Evolutionary conservation across 768 basidiomycete genomes (phyloP).

Genomic region (Asterophora lycoperdoides): DNA sequence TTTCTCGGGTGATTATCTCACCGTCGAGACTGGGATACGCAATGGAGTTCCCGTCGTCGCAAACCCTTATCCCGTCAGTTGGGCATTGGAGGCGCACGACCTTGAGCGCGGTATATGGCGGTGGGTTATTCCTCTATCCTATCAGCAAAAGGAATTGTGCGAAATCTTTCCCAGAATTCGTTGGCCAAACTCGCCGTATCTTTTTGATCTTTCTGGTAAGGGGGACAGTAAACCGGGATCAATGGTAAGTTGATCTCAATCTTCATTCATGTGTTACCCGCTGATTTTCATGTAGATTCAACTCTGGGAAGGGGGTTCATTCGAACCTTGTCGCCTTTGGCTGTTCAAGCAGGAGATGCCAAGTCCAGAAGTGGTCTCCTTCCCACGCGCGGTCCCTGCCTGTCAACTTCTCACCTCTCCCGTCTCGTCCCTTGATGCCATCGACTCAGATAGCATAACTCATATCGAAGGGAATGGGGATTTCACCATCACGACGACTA

Average conservation of each 20-base stretch:
- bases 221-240: constrained; percentile 5
- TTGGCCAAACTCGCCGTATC: constrained; percentile 22
- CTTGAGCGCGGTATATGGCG: constrained; percentile 19
- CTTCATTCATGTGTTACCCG: neutral
- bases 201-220: constrained; percentile 16
- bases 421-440: constrained; percentile 8
- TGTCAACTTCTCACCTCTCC: neutral
- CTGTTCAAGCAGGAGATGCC: constrained; percentile 13
- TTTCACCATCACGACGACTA: constrained; percentile 28
- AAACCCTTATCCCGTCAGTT: constrained; percentile 28
- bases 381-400: neutral
- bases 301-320: constrained; percentile 16
- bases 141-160: neutral
- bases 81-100: constrained; percentile 23
- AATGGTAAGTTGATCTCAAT: neutral
- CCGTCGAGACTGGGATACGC: constrained; percentile 20
- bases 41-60: constrained; percentile 19
- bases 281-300: constrained; percentile 13
- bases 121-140: constrained; percentile 2
- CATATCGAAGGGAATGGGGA: constrained; percentile 24
- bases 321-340: constrained; percentile 18
- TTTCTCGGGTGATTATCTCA: constrained; percentile 24
- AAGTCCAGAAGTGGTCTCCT: neutral
- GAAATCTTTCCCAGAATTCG: constrained; percentile 16
- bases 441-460: constrained; percentile 16